phyloP scores from a whole-genome alignment of 2,329 filamentous ascomycete genomes.

The Alternaria sp. region DNA sequence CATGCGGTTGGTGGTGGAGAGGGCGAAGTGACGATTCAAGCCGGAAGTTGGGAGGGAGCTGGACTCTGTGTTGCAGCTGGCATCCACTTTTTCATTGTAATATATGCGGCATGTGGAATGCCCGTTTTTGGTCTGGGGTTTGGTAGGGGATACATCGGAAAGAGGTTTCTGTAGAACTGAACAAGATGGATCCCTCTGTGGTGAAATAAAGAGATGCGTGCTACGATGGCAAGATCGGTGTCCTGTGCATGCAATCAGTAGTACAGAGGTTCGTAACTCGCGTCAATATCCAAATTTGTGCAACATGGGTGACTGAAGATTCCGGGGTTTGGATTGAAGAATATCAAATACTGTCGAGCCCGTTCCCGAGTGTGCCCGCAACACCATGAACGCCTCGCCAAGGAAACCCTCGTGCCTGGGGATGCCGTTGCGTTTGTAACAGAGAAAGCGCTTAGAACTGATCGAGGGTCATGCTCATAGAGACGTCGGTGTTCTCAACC shows the following conservation, averaged over 20 bases:
- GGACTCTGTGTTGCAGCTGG: constrained; percentile 12
- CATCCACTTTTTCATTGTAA: constrained; percentile 8
- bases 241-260: background rate
- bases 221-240: background rate
- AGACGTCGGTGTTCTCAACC: constrained; percentile 90
- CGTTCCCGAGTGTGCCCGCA: constrained; percentile 23
- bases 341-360: constrained; percentile 38
- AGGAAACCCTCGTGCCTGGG: constrained; percentile 27
- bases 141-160: background rate
- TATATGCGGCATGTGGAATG: constrained; percentile 11
- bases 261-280: background rate
- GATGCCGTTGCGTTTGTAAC: constrained; percentile 26
- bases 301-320: background rate
- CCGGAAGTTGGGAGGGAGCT: constrained; percentile 4
- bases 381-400: constrained; percentile 49
- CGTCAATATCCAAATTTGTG: background rate
- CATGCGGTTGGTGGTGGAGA: background rate
- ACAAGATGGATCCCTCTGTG: background rate
- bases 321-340: constrained; percentile 33
- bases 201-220: background rate
- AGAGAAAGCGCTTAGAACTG: constrained; percentile 47
- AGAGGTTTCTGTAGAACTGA: background rate
- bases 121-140: background rate
- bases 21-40: constrained; percentile 1
- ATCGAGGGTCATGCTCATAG: constrained; percentile 73